Evolutionary conservation across 305 asterid species (phyloP).

Genomic region (Salvia sclarea): DNA sequence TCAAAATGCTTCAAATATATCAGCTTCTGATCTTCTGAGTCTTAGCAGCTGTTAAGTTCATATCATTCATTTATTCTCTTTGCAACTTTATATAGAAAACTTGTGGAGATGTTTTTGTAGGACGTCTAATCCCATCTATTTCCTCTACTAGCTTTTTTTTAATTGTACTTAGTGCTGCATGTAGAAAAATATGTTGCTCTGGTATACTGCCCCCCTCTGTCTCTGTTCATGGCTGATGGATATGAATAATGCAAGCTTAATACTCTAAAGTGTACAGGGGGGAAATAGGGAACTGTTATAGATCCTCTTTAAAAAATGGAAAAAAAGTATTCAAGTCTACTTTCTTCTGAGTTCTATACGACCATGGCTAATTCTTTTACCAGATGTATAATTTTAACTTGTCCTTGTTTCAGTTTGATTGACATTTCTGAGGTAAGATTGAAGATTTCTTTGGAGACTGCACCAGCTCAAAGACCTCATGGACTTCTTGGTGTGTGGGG

Average conservation of each 20-base stretch:
- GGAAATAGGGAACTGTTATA: too few relatives aligned
- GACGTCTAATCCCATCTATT: not conserved
- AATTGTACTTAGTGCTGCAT: not conserved
- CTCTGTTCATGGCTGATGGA: constrained; percentile 9
- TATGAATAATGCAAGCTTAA: constrained; percentile 18
- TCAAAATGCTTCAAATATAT: too few relatives aligned
- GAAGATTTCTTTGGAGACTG: constrained; percentile 89
- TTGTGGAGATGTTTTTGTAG: not conserved
- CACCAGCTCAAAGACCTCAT: constrained; percentile 89
- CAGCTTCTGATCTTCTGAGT: too few relatives aligned
- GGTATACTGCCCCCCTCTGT: not conserved
- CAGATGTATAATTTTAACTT: constrained; percentile 15
- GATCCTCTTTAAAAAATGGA: too few relatives aligned
- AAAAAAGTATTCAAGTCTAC: not conserved
- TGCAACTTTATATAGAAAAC: not conserved
- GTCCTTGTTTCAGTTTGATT: constrained; percentile 64
- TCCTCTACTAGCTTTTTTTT: not conserved
- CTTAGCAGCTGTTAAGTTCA: not conserved
- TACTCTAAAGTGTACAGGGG: constrained; percentile 9
- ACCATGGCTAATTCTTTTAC: constrained; percentile 17
- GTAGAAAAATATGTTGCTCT: not conserved
- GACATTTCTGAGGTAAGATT: constrained; percentile 92
- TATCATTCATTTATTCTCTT: not conserved
- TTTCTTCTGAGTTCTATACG: constrained; percentile 9
- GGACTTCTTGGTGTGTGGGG: constrained; percentile 98